phyloP scores from a whole-genome alignment of 257 asterid species.

The Nicotiana tabacum region DNA sequence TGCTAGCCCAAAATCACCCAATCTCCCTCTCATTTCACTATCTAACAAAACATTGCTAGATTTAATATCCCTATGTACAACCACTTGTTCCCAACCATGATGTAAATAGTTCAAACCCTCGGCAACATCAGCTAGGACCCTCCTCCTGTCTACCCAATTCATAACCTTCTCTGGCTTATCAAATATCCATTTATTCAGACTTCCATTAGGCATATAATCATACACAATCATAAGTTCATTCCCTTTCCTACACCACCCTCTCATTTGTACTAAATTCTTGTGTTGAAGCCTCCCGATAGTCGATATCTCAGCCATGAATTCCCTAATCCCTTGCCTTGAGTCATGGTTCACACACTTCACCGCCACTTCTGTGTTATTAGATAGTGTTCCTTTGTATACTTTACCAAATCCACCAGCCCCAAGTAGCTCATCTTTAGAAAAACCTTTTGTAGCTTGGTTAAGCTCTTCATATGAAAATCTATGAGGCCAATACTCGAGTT shows the following conservation, averaged over 20 bases:
- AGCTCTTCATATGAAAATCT: constrained; percentile 65
- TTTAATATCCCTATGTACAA: constrained; percentile 80
- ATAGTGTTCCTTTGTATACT: constrained; percentile 56
- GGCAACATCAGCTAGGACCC: constrained; percentile 62
- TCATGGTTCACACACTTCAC: constrained; percentile 82
- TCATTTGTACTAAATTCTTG: constrained; percentile 71
- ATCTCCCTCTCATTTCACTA: constrained; percentile 62
- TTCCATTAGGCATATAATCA: constrained; percentile 79
- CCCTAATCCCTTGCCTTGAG: constrained; percentile 74
- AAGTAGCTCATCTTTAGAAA: constrained; percentile 42
- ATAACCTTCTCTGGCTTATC: constrained; percentile 45
- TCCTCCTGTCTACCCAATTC: constrained; percentile 59
- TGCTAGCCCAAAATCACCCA: constrained; percentile 81
- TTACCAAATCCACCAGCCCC: constrained; percentile 84
- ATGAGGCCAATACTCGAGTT: constrained; percentile 85
- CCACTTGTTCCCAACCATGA: constrained; percentile 80
- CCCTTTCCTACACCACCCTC: constrained; percentile 85
- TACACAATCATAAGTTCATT: constrained; percentile 59
- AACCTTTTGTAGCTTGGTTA: constrained; percentile 45
- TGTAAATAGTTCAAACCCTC: constrained; percentile 77
- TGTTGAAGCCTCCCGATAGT: constrained; percentile 81
- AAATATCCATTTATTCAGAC: constrained; percentile 74
- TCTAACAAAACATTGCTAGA: constrained; percentile 78
- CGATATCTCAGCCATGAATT: constrained; percentile 88
- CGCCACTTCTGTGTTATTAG: constrained; percentile 49